A percentile compares a stretch with the other conserved stretches of the same genome.
phyloP scores from a whole-genome alignment of 345 rosid genomes.

The Salix suchowensis region DNA sequence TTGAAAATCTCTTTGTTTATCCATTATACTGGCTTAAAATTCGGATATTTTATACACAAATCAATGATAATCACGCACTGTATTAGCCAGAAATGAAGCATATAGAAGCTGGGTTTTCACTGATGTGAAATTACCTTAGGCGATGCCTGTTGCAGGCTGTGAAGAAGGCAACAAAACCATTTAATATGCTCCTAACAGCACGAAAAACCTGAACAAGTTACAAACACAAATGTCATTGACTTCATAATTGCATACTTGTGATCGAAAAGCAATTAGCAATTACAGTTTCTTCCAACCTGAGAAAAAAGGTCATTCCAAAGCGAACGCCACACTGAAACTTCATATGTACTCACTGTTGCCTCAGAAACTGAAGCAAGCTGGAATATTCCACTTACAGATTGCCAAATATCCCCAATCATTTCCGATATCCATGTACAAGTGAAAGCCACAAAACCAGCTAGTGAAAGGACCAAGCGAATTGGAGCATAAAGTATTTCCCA shows the following conservation, averaged over 20 bases:
- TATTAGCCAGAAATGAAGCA: background rate
- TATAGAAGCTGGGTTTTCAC: background rate
- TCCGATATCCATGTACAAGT: conserved; percentile 40
- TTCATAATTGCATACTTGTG: background rate
- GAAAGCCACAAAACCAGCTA: conserved; percentile 41
- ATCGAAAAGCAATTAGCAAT: background rate
- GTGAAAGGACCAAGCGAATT: conserved; percentile 49
- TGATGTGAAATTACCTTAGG: conserved; percentile 55
- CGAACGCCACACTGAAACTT: conserved; percentile 82
- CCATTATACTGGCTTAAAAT: background rate
- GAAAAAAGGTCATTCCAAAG: conserved; percentile 98
- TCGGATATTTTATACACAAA: background rate
- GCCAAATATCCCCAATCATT: conserved; percentile 50
- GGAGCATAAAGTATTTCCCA: conserved; percentile 73
- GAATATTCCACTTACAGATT: conserved; percentile 45
- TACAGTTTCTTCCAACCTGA: conserved; percentile 43
- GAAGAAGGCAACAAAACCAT: conserved; percentile 87
- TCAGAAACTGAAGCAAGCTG: conserved; percentile 60
- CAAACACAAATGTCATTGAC: conserved; percentile 14
- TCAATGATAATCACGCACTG: background rate
- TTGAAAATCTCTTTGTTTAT: background rate
- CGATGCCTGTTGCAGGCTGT: conserved; percentile 96
- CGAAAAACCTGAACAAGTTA: conserved; percentile 67
- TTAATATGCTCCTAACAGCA: conserved; percentile 79
- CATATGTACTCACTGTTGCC: conserved; percentile 49